These are phyloP conservation scores for Moesziomyces parantarcticus DNA, from an alignment of 1,284 basidiomycete genomes.

Conservation along the genomic window DNA sequence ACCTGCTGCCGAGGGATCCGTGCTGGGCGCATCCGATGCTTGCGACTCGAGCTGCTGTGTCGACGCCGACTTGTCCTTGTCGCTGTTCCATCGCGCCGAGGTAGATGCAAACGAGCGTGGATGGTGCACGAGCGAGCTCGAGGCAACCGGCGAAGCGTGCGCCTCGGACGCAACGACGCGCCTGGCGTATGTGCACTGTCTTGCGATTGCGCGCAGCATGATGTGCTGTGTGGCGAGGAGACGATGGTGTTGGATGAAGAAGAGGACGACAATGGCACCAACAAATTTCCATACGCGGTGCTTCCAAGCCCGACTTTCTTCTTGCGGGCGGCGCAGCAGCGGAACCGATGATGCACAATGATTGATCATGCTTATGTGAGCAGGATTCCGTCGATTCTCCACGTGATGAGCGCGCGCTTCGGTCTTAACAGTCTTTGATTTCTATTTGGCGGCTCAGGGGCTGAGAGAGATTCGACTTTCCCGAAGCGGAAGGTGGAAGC, in stretches of 20 bases:
- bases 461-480: neutral
- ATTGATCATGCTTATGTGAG: conserved; percentile 1
- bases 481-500: neutral
- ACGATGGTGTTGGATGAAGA: neutral
- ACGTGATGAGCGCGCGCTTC: no score
- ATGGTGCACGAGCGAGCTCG: conserved; percentile 2
- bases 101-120: conserved; percentile 18
- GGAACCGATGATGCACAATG: neutral
- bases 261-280: neutral
- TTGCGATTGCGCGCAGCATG: conserved; percentile 25
- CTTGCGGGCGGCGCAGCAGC: neutral
- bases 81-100: conserved; percentile 10
- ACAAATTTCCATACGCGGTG: neutral
- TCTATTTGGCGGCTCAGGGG: neutral
- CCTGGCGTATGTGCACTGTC: conserved; percentile 3
- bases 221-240: neutral
- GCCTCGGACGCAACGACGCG: conserved; percentile 8
- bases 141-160: conserved; percentile 10
- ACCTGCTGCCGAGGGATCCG: conserved; percentile 22
- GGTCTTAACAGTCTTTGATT: neutral
- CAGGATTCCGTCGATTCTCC: no score
- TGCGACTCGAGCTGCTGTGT: conserved; percentile 35
- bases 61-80: conserved; percentile 19
- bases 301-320: neutral
- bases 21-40: conserved; percentile 26